These are phyloP conservation scores for Rhipidocladum racemiflorum DNA, from an alignment of 176 grass and related monocot genomes.

Conservation along the genomic window DNA sequence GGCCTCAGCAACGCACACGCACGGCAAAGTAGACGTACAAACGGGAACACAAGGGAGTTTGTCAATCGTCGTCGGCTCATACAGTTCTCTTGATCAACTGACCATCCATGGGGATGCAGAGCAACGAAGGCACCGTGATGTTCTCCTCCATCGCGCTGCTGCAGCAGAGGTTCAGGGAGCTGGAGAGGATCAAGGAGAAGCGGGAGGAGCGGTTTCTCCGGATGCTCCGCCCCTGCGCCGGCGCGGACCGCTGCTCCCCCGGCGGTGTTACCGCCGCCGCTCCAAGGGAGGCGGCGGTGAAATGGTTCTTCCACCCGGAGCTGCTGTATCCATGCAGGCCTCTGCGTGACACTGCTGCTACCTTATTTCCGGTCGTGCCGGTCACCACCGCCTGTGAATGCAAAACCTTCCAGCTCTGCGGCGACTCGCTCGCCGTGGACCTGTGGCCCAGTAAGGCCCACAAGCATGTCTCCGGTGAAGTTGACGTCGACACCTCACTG, in stretches of 20 bases:
- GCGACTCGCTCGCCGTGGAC: slow-evolving; percentile 31
- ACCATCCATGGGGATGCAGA: slow-evolving; percentile 38
- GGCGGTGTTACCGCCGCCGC: neutral
- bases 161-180: slow-evolving; percentile 79
- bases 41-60: neutral
- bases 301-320: slow-evolving; percentile 68
- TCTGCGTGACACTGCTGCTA: slow-evolving; percentile 25
- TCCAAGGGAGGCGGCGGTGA: slow-evolving; percentile 28
- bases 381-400: slow-evolving; percentile 6
- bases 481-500: slow-evolving; percentile 75
- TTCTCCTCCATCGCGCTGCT: slow-evolving; percentile 80
- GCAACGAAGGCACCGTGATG: slow-evolving; percentile 40
- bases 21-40: slow-evolving; percentile 3
- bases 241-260: neutral
- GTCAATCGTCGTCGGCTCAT: neutral
- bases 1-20: slow-evolving; percentile 17
- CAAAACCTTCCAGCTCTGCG: slow-evolving; percentile 39
- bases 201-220: slow-evolving; percentile 64
- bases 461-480: slow-evolving; percentile 41
- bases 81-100: neutral
- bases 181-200: slow-evolving; percentile 77
- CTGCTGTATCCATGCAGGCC: slow-evolving; percentile 59
- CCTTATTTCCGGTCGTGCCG: slow-evolving; percentile 30
- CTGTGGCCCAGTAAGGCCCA: slow-evolving; percentile 43
- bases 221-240: slow-evolving; percentile 26